Evolutionary conservation across 2,329 filamentous ascomycete species (phyloP).

Genomic region (Endoconidiophora polonica): DNA sequence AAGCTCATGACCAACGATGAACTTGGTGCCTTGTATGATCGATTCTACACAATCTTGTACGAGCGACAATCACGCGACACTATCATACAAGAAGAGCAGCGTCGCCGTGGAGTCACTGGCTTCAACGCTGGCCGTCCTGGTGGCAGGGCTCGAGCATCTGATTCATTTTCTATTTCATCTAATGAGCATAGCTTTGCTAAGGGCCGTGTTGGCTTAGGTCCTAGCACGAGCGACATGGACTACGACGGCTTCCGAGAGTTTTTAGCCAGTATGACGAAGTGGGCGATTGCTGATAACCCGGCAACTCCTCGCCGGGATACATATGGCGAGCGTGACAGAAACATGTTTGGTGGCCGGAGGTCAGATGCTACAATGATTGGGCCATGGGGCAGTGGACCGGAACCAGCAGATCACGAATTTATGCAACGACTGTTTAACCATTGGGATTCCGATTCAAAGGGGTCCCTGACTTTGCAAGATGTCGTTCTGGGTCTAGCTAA

Average conservation of each 20-base stretch:
- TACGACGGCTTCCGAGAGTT: constrained; percentile 95
- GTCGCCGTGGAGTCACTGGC: constrained; percentile 29
- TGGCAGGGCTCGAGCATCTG: constrained; percentile 21
- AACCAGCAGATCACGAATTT: constrained; percentile 87
- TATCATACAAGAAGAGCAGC: constrained; percentile 60
- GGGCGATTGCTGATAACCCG: constrained; percentile 82
- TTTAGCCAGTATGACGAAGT: constrained; percentile 72
- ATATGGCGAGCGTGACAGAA: constrained; percentile 34
- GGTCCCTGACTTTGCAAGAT: constrained; percentile 72
- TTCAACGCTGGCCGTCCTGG: constrained; percentile 21
- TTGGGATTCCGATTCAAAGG: constrained; percentile 68
- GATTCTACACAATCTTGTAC: constrained; percentile 83
- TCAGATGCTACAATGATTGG: constrained; percentile 22
- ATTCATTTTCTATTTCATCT: constrained; percentile 15
- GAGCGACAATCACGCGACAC: constrained; percentile 73
- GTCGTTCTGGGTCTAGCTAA: constrained; percentile 80
- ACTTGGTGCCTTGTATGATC: constrained; percentile 77
- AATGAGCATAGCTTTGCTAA: constrained; percentile 43
- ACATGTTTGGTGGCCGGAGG: constrained; percentile 42
- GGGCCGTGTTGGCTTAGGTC: constrained; percentile 72
- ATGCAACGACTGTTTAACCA: constrained; percentile 71
- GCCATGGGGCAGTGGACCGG: constrained; percentile 39
- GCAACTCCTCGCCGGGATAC: constrained; percentile 34
- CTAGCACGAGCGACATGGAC: constrained; percentile 87
- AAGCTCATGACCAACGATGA: constrained; percentile 78